These are phyloP conservation scores for Acer negundo DNA, from an alignment of 345 rosid species.

Conservation along the genomic window DNA sequence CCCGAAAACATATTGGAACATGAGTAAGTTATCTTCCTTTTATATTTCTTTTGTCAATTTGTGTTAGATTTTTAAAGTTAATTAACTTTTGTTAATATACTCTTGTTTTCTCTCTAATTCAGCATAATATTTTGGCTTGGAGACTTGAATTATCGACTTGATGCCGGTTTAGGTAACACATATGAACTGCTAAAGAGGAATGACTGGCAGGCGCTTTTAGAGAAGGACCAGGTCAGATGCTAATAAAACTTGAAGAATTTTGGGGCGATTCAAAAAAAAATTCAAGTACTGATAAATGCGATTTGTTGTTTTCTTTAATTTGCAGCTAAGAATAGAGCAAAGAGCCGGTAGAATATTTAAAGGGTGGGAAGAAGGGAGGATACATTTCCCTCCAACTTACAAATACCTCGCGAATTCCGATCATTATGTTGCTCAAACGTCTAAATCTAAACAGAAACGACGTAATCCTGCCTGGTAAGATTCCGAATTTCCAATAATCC, in stretches of 20 bases:
- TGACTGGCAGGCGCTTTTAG: constrained; percentile 83
- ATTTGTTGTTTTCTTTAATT: neutral
- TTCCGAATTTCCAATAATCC: neutral
- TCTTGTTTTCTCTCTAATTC: constrained; percentile 6
- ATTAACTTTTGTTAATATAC: neutral
- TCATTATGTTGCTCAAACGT: constrained; percentile 57
- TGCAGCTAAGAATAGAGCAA: constrained; percentile 75
- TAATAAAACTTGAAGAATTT: neutral
- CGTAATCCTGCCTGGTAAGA: constrained; percentile 94
- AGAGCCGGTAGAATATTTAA: constrained; percentile 70
- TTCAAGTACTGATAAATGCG: neutral
- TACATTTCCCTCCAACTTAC: constrained; percentile 89
- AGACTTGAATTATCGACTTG: constrained; percentile 95
- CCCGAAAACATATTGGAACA: constrained; percentile 75
- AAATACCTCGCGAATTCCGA: constrained; percentile 75
- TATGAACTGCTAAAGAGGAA: constrained; percentile 52
- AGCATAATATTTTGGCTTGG: constrained; percentile 95
- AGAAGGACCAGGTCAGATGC: constrained; percentile 74
- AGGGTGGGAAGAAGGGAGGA: constrained; percentile 94
- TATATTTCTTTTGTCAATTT: neutral
- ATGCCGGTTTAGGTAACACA: constrained; percentile 40
- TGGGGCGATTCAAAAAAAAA: neutral
- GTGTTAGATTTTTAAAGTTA: neutral
- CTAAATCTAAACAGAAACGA: constrained; percentile 62
- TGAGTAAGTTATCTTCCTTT: constrained; percentile 52